A percentile compares a stretch with the other conserved stretches of the same genome.
phyloP scores from a whole-genome alignment of 495 filamentous ascomycete species.

The Astrothelium macrocarpum region DNA sequence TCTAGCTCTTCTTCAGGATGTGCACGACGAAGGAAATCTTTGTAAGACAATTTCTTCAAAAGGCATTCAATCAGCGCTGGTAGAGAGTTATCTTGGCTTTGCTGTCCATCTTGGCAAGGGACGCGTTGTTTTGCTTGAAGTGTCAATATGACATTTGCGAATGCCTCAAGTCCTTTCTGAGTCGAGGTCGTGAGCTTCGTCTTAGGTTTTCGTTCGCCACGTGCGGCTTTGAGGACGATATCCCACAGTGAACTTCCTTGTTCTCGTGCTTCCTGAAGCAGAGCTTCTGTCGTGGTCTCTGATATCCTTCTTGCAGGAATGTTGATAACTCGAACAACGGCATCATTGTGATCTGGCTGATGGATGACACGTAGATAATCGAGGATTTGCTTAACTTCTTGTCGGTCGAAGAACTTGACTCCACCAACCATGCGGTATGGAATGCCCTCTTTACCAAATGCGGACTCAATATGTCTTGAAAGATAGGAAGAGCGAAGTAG shows the following conservation, averaged over 20 bases:
- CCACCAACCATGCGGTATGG: conserved; percentile 94
- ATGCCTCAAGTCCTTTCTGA: conserved; percentile 53
- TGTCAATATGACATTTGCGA: conserved; percentile 54
- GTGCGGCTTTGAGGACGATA: conserved; percentile 56
- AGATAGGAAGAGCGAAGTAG: conserved; percentile 75
- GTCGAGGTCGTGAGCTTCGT: conserved; percentile 59
- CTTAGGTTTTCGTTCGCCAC: conserved; percentile 55
- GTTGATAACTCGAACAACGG: conserved; percentile 77
- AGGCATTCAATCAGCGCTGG: conserved; percentile 65
- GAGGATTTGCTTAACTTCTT: conserved; percentile 79
- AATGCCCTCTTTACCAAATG: conserved; percentile 75
- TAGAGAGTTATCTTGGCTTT: conserved; percentile 39
- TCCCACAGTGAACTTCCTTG: conserved; percentile 63
- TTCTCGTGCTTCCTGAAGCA: conserved; percentile 64
- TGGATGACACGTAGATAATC: conserved; percentile 83
- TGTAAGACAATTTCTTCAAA: conserved; percentile 61
- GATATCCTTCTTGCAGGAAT: conserved; percentile 73
- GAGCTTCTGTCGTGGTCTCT: conserved; percentile 61
- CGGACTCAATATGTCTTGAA: conserved; percentile 75
- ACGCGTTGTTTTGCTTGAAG: conserved; percentile 47
- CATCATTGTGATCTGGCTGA: conserved; percentile 83
- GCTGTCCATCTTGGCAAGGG: conserved; percentile 30
- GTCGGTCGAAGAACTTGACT: conserved; percentile 81
- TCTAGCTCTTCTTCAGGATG: conserved; percentile 68
- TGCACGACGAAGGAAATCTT: conserved; percentile 57